These are phyloP conservation scores for Micromonas pusilla DNA, from an alignment of 139 green algal genomes.

Conservation along the genomic window DNA sequence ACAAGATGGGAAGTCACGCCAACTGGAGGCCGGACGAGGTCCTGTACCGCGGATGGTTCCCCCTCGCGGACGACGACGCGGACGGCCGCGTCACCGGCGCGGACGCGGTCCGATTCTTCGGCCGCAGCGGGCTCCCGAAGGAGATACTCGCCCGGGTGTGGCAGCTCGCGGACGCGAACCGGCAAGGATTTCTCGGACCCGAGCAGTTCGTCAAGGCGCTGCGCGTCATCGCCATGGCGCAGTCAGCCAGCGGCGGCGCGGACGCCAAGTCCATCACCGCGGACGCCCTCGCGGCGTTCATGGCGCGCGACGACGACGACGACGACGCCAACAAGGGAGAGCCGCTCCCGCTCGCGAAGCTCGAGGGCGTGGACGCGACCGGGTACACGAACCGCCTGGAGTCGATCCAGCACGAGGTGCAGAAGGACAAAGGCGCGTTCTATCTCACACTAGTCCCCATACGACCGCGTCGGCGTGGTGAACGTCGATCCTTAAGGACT, in stretches of 20 bases:
- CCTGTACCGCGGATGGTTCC: not conserved
- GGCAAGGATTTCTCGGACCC: conserved; percentile 69
- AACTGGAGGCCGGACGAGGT: not conserved
- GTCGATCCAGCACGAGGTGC: no score
- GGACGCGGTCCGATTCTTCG: conserved; percentile 79
- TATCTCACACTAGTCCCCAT: no score
- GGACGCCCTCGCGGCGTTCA: not conserved
- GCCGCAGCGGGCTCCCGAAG: conserved; percentile 57
- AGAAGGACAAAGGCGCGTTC: no score
- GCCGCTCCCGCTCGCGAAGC: not conserved
- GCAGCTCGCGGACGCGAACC: conserved; percentile 45
- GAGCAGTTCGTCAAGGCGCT: conserved; percentile 52
- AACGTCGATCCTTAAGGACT: no score
- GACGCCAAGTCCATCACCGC: not conserved
- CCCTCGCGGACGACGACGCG: conserved; percentile 33
- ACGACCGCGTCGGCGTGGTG: no score
- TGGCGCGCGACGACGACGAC: no score
- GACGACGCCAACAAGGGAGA: no score
- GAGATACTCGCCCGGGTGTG: conserved; percentile 60
- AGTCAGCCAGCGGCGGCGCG: conserved; percentile 23
- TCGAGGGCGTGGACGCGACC: conserved; percentile 2
- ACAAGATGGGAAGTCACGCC: no score
- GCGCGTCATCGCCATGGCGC: conserved; percentile 43
- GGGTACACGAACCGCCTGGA: not conserved
- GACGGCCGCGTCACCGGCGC: conserved; percentile 53